phyloP scores from a whole-genome alignment of 352 stramenopile genomes.

The Phytophthora sp. region DNA sequence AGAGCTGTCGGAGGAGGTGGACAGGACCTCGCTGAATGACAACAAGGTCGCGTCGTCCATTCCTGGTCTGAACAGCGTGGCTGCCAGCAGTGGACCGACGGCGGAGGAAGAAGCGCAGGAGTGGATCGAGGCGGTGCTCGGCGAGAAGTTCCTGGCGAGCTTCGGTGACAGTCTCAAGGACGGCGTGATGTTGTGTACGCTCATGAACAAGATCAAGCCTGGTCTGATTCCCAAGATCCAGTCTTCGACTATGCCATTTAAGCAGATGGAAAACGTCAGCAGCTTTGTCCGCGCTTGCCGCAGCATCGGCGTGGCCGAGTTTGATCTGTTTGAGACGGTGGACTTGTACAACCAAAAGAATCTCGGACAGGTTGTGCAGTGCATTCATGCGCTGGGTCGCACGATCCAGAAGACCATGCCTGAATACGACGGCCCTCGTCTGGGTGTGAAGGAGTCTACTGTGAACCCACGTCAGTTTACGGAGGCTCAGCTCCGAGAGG shows the following conservation, averaged over 20 bases:
- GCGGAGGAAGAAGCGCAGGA: constrained; percentile 70
- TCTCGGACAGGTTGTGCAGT: constrained; percentile 82
- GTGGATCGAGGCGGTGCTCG: constrained; percentile 82
- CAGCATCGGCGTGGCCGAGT: constrained; percentile 83
- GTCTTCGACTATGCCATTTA: constrained; percentile 81
- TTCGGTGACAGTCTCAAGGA: constrained; percentile 83
- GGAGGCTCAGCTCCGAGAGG: constrained; percentile 68
- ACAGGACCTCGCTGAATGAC: constrained; percentile 40
- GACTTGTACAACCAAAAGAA: constrained; percentile 92
- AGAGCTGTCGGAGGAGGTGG: constrained; percentile 47
- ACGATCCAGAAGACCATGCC: constrained; percentile 78
- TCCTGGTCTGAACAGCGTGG: constrained; percentile 47
- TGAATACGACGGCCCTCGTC: constrained; percentile 67
- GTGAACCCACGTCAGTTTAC: constrained; percentile 72
- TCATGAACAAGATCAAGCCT: constrained; percentile 82
- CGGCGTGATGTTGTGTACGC: constrained; percentile 76
- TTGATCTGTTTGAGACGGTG: constrained; percentile 92
- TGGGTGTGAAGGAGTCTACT: constrained; percentile 79
- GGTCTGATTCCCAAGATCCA: constrained; percentile 64
- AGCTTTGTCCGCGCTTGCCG: constrained; percentile 84
- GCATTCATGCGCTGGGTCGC: constrained; percentile 82
- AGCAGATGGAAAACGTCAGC: constrained; percentile 93
- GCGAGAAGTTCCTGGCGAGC: constrained; percentile 67
- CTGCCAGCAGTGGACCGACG: constrained; percentile 32
- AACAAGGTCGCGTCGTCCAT: constrained; percentile 41